Evolutionary conservation across 2,329 filamentous ascomycete genomes (phyloP).

Genomic region (Pseudohalonectria lignicola): DNA sequence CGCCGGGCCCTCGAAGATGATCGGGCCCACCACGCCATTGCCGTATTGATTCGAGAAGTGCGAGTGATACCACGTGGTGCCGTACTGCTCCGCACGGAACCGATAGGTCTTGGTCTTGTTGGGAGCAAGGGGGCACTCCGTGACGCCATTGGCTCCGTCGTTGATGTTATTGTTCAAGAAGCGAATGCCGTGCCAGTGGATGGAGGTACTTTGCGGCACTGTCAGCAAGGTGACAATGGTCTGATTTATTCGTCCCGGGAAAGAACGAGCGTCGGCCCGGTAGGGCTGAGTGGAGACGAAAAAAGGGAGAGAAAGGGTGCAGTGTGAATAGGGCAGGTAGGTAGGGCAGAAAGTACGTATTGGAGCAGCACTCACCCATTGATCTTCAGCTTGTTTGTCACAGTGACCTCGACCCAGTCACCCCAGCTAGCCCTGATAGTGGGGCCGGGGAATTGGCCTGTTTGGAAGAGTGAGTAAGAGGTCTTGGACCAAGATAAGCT

Average conservation of each 20-base stretch:
- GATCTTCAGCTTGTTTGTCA: slow-evolving; percentile 49
- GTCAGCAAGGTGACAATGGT: too few species aligned
- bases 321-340: too few species aligned
- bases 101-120: slow-evolving; percentile 20
- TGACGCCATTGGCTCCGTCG: slow-evolving; percentile 34
- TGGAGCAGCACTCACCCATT: slow-evolving; percentile 22
- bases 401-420: slow-evolving; percentile 43
- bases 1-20: slow-evolving; percentile 32
- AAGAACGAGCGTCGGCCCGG: too few species aligned
- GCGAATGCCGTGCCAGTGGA: slow-evolving; percentile 37
- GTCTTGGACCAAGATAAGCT: too few species aligned
- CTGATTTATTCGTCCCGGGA: too few species aligned
- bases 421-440: slow-evolving; percentile 27
- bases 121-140: slow-evolving; percentile 28
- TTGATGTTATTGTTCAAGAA: slow-evolving; percentile 28
- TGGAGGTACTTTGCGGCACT: too few species aligned
- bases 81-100: slow-evolving; percentile 24
- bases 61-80: slow-evolving; percentile 32
- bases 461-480: too few species aligned
- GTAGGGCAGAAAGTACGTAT: too few species aligned
- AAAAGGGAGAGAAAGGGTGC: too few species aligned
- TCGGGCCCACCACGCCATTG: slow-evolving; percentile 37
- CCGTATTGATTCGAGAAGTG: slow-evolving; percentile 36
- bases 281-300: too few species aligned
- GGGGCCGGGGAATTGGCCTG: slow-evolving; percentile 7